Conservation (phyloP, 768 basidiomycete genomes). For the Lanmaoa pseudosensibilis region DNA sequence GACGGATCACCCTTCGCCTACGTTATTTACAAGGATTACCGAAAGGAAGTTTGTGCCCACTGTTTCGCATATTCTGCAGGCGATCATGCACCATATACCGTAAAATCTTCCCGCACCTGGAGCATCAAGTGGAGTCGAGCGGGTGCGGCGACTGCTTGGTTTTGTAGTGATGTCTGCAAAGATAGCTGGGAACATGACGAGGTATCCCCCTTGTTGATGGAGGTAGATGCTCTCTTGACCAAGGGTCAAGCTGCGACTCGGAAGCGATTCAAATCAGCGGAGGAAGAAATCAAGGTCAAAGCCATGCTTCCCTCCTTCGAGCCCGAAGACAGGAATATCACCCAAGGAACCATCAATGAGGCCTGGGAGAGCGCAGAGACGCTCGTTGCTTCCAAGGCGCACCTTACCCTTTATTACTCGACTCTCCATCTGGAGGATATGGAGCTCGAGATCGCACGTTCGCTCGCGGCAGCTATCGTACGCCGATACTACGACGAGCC, state of each 20-base stretch:
- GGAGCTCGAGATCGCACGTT: slow-evolving; percentile 60
- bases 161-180: slow-evolving; percentile 54
- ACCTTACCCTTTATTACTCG: slow-evolving; percentile 25
- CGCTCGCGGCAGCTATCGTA: slow-evolving; percentile 51
- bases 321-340: slow-evolving; percentile 26
- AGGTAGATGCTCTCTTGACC: slow-evolving; percentile 38
- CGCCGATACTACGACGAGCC: slow-evolving; percentile 37
- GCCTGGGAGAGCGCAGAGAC: slow-evolving; percentile 48
- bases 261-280: slow-evolving; percentile 28
- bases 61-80: slow-evolving; percentile 59
- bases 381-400: slow-evolving; percentile 23
- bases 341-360: slow-evolving; percentile 41
- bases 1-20: slow-evolving; percentile 53
- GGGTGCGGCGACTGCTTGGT: slow-evolving; percentile 48
- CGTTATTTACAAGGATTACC: slow-evolving; percentile 60
- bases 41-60: slow-evolving; percentile 64
- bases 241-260: slow-evolving; percentile 32
- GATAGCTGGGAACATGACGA: slow-evolving; percentile 42
- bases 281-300: slow-evolving; percentile 24
- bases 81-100: slow-evolving; percentile 20
- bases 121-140: slow-evolving; percentile 36
- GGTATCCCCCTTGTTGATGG: slow-evolving; percentile 32
- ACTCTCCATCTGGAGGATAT: slow-evolving; percentile 45
- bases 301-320: slow-evolving; percentile 15
- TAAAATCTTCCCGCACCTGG: slow-evolving; percentile 41